Conservation (phyloP, 148 eudicot species). For the Linanthus parryae region DNA sequence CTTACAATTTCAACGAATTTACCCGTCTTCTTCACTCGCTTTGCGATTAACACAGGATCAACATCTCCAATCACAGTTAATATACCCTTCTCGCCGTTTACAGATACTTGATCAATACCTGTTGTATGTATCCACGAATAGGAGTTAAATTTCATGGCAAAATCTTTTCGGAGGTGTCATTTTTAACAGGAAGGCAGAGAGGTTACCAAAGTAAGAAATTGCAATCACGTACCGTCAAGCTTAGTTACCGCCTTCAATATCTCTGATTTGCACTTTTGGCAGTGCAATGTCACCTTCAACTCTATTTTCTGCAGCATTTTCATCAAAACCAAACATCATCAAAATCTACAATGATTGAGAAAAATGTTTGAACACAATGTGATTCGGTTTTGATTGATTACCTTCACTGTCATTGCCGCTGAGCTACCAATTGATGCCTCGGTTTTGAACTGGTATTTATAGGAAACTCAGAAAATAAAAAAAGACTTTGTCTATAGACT, state of each 20-base stretch:
- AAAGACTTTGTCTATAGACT: too few relatives aligned
- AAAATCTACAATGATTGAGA: too few relatives aligned
- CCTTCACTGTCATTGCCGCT: too few relatives aligned
- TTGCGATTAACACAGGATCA: conserved; percentile 22
- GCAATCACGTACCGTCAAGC: conserved; percentile 10
- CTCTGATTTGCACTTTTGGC: conserved; percentile 15
- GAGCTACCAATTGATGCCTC: too few relatives aligned
- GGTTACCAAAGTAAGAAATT: background rate
- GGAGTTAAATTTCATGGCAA: background rate
- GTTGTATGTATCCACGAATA: background rate
- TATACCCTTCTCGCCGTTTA: conserved; percentile 20
- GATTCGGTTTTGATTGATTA: too few relatives aligned
- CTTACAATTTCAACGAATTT: conserved; percentile 16
- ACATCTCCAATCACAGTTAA: conserved; percentile 24
- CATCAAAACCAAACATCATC: too few relatives aligned
- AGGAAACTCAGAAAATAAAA: too few relatives aligned
- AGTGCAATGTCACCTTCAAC: conserved; percentile 21
- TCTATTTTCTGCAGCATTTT: conserved; percentile 14
- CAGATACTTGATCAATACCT: conserved; percentile 18
- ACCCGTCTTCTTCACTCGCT: conserved; percentile 14
- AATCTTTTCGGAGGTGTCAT: background rate
- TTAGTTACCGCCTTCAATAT: conserved; percentile 20
- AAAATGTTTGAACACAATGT: too few relatives aligned
- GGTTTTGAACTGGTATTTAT: too few relatives aligned
- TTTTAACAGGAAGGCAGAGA: background rate